Conservation (phyloP, 495 filamentous ascomycete genomes). For the Penicillium argentinense region DNA sequence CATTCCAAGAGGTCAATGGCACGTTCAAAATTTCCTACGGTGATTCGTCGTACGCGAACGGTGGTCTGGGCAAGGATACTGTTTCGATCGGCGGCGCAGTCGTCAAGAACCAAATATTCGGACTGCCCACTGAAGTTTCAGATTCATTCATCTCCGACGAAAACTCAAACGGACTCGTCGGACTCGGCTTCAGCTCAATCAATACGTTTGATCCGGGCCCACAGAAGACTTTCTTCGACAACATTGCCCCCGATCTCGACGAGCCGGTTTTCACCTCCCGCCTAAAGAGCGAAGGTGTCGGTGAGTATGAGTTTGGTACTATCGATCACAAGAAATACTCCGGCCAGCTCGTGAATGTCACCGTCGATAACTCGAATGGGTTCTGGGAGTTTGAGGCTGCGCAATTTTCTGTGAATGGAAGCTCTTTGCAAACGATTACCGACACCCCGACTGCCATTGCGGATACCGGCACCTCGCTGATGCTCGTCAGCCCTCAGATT, state of each 20-base stretch:
- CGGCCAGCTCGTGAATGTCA: slow-evolving; percentile 62
- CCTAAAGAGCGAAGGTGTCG: slow-evolving; percentile 57
- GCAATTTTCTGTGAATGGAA: slow-evolving; percentile 55
- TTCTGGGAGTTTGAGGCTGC: slow-evolving; percentile 75
- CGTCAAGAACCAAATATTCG: slow-evolving; percentile 67
- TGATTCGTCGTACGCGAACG: slow-evolving; percentile 65
- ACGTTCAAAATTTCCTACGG: slow-evolving; percentile 73
- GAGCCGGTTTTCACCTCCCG: slow-evolving; percentile 72
- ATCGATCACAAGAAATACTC: slow-evolving; percentile 67
- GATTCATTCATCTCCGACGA: slow-evolving; percentile 61
- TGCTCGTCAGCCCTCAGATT: slow-evolving; percentile 64
- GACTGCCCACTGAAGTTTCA: slow-evolving; percentile 65
- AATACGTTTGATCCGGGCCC: slow-evolving; percentile 67
- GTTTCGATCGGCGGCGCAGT: slow-evolving; percentile 73
- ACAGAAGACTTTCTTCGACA: slow-evolving; percentile 84
- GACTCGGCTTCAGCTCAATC: slow-evolving; percentile 71
- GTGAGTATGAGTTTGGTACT: slow-evolving; percentile 75
- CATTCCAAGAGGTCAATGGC: slow-evolving; percentile 46
- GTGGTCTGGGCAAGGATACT: slow-evolving; percentile 68
- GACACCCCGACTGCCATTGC: slow-evolving; percentile 53
- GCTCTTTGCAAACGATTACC: slow-evolving; percentile 27
- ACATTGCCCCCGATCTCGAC: slow-evolving; percentile 60
- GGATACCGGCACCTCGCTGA: slow-evolving; percentile 73
- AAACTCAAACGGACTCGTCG: slow-evolving; percentile 69
- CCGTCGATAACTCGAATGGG: slow-evolving; percentile 60